A percentile compares a stretch with the other conserved stretches of the same genome.
phyloP scores from a whole-genome alignment of 768 basidiomycete genomes.

The Hygrophoropsis aurantiaca region DNA sequence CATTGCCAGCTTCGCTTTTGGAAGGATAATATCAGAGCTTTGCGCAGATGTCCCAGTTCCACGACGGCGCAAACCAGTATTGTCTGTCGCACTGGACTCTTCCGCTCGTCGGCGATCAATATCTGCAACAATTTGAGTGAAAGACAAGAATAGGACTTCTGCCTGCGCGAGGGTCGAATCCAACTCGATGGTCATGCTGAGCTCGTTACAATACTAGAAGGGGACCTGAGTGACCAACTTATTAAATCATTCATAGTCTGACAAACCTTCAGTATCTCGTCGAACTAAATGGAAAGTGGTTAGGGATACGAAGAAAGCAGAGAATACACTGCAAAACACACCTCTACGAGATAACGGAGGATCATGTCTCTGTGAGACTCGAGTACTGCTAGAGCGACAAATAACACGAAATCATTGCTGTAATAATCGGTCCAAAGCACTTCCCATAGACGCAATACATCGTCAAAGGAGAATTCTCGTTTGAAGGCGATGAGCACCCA shows the following conservation, averaged over 20 bases:
- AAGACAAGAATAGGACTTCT: constrained; percentile 93
- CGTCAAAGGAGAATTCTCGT: constrained; percentile 92
- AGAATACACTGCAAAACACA: constrained; percentile 29
- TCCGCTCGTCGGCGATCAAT: constrained; percentile 80
- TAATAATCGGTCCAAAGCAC: constrained; percentile 92
- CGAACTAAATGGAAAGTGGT: constrained; percentile 51
- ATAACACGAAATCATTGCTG: constrained; percentile 84
- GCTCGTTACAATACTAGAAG: constrained; percentile 83
- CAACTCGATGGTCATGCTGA: constrained; percentile 97
- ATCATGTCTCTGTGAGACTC: constrained; percentile 97
- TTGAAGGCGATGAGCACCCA: constrained; percentile 95
- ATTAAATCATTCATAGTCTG: constrained; percentile 3
- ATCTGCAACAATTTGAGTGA: constrained; percentile 84
- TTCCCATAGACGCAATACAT: constrained; percentile 92
- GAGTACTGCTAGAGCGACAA: constrained; percentile 90
- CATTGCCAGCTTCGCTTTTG: constrained; percentile 34
- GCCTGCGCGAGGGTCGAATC: constrained; percentile 94
- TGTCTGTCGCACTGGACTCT: constrained; percentile 25
- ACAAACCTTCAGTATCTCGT: constrained; percentile 72
- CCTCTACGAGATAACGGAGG: constrained; percentile 92
- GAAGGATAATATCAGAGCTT: neutral
- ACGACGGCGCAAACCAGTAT: constrained; percentile 34
- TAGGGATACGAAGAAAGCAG: neutral
- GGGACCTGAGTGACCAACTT: neutral
- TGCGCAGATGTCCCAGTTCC: constrained; percentile 12